phyloP scores from a whole-genome alignment of 2,329 filamentous ascomycete genomes.

The Fusarium pseudoanthophilum region DNA sequence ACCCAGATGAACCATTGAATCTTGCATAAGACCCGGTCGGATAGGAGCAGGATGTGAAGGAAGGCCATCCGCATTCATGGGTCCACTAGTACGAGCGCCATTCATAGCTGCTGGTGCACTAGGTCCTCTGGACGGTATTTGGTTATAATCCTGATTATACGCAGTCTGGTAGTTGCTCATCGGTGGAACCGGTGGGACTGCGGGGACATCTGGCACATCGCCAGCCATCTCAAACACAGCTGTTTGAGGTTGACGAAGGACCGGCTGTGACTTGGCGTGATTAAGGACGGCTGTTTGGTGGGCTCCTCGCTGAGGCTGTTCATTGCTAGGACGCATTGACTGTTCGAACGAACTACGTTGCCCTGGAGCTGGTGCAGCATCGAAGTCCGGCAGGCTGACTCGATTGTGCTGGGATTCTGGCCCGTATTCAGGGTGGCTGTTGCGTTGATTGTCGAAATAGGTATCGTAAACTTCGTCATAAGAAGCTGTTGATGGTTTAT shows the following conservation, averaged over 20 bases:
- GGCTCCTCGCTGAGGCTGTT: constrained; percentile 60
- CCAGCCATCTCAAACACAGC: constrained; percentile 80
- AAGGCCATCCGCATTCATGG: constrained; percentile 56
- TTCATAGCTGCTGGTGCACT: constrained; percentile 45
- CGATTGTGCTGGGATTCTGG: constrained; percentile 35
- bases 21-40: constrained; percentile 70
- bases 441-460: constrained; percentile 60
- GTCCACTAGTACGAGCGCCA: constrained; percentile 25
- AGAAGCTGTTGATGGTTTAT: constrained; percentile 49
- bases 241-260: constrained; percentile 70
- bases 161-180: constrained; percentile 44
- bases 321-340: constrained; percentile 54
- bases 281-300: constrained; percentile 65
- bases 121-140: constrained; percentile 46
- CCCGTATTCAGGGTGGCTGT: constrained; percentile 43
- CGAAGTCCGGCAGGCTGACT: constrained; percentile 55
- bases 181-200: constrained; percentile 50
- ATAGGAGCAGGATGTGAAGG: constrained; percentile 72
- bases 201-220: constrained; percentile 68
- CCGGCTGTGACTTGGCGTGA: constrained; percentile 74
- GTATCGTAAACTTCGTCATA: constrained; percentile 65
- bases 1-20: constrained; percentile 65
- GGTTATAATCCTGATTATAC: constrained; percentile 42
- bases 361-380: constrained; percentile 50
- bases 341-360: constrained; percentile 60